These are phyloP conservation scores for Isoetes engelmannii DNA, from an alignment of 83 land plant species.

Conservation along the genomic window DNA sequence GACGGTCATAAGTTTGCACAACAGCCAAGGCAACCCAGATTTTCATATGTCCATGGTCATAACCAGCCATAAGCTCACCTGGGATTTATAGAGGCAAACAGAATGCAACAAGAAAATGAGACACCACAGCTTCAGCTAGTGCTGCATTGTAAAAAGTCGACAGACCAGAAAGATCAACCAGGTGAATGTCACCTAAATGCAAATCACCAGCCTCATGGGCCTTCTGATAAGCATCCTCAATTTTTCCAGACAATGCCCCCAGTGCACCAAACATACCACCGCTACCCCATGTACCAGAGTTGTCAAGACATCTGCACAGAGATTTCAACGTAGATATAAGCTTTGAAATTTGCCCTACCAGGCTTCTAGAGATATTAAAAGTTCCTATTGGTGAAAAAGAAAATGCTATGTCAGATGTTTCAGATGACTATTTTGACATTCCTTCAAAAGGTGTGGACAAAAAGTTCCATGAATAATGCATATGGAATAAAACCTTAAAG, in stretches of 20 bases:
- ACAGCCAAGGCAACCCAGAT: conserved; percentile 71
- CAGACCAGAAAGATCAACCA: conserved; percentile 46
- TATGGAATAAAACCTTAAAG: too few relatives aligned
- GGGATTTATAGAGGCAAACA: background rate
- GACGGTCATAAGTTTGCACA: conserved; percentile 74
- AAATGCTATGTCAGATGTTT: too few relatives aligned
- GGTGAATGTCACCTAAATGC: conserved; percentile 74
- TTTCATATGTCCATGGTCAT: background rate
- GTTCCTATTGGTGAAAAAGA: too few relatives aligned
- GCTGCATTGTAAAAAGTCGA: background rate
- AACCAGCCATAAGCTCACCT: background rate
- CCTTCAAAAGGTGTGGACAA: too few relatives aligned
- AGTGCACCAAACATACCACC: conserved; percentile 89
- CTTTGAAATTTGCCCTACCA: too few relatives aligned
- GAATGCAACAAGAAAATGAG: conserved; percentile 9
- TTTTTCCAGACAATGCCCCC: conserved; percentile 41
- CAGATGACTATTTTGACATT: too few relatives aligned
- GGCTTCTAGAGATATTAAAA: too few relatives aligned
- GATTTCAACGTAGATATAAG: background rate
- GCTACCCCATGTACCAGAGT: conserved; percentile 81
- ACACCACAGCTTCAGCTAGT: background rate
- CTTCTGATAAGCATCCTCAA: conserved; percentile 52
- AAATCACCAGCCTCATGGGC: conserved; percentile 78
- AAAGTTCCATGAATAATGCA: too few relatives aligned
- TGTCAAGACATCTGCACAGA: conserved; percentile 62